Evolutionary conservation across 192 early-diverging fungal species (phyloP), one percentile per base, ranked within the genome.

Genomic region (Gorgonomyces haynaldii): DNA sequence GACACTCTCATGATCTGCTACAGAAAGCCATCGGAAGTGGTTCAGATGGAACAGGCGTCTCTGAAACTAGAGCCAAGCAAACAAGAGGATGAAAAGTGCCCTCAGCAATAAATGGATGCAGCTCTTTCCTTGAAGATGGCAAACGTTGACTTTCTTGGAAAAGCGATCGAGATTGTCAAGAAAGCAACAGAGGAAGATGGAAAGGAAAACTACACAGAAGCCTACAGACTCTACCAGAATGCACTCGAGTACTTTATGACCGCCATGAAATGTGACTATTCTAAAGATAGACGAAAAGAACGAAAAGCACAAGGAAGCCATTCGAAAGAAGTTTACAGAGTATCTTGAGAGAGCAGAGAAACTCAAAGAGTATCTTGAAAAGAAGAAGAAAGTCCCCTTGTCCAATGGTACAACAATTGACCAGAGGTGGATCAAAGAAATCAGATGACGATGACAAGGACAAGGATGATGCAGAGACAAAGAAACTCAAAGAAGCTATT

Each of bases 211-310:
- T 93, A 85, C 53, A 84, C 88, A 39, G 84, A 87, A 40, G 92
- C 94, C 7, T 88, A 92, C 64, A 84, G 78, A 50, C 76, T 77
- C 46, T 98, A 98, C 64, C 71, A 74, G 44, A 84, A 85, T 58
- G 75, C 83, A 1, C 71, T 98, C n/a, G 91, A 98, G 49, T 93
- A 87, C 62, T 98, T 95, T 53, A 67, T 91, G 72, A 81, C 79
- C 5, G 94, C 89, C 5, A 79, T 98, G 52, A 96, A 96, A 79
- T 96, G 88, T 88, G 66, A 58, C 64, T 65, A 31, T 9, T 49
- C 30, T 13, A 20, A 6, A 29, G 9, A 32, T 58, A 88, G 85
- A 98, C 58, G 92, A 98, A 62, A 96, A 96, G 67, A 91, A 93
- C 56, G 91, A 93, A 40, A 72, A 78, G 48, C 62, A 69, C 37